phyloP scores from a whole-genome alignment of 495 filamentous ascomycete species.

The Friedmanniomyces simplex region DNA sequence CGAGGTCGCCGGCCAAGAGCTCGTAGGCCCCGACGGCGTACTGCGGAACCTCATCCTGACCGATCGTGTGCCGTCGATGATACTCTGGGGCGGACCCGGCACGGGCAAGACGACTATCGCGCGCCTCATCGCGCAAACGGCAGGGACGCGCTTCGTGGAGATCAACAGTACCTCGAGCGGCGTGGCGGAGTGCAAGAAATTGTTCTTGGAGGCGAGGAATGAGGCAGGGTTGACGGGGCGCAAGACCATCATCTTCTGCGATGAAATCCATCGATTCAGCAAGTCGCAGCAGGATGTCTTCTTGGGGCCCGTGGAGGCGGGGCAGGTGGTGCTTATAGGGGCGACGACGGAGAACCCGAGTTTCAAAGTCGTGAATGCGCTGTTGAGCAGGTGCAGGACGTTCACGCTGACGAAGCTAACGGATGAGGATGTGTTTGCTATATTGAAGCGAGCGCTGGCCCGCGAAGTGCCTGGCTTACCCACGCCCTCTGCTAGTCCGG shows the following conservation, averaged over 20 bases:
- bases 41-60: conserved; percentile 83
- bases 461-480: conserved; percentile 14
- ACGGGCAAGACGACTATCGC: conserved; percentile 97
- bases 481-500: conserved; percentile 14
- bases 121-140: conserved; percentile 74
- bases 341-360: conserved; percentile 96
- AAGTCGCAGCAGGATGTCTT: conserved; percentile 96
- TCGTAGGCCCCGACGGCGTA: conserved; percentile 75
- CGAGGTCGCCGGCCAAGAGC: conserved; percentile 82
- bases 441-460: conserved; percentile 62
- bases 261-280: conserved; percentile 91
- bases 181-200: conserved; percentile 91
- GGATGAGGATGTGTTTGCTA: conserved; percentile 56
- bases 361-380: conserved; percentile 83
- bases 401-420: conserved; percentile 73
- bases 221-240: conserved; percentile 74
- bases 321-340: conserved; percentile 82
- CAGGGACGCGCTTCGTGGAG: conserved; percentile 79
- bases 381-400: conserved; percentile 80
- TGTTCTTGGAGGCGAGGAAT: conserved; percentile 74
- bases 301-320: conserved; percentile 81
- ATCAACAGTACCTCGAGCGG: conserved; percentile 88
- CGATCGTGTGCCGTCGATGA: conserved; percentile 83
- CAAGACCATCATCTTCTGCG: conserved; percentile 94
- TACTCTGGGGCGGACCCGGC: conserved; percentile 84